These are phyloP conservation scores for Neurospora tetrasperma DNA, from an alignment of 495 filamentous ascomycete genomes.

Conservation along the genomic window DNA sequence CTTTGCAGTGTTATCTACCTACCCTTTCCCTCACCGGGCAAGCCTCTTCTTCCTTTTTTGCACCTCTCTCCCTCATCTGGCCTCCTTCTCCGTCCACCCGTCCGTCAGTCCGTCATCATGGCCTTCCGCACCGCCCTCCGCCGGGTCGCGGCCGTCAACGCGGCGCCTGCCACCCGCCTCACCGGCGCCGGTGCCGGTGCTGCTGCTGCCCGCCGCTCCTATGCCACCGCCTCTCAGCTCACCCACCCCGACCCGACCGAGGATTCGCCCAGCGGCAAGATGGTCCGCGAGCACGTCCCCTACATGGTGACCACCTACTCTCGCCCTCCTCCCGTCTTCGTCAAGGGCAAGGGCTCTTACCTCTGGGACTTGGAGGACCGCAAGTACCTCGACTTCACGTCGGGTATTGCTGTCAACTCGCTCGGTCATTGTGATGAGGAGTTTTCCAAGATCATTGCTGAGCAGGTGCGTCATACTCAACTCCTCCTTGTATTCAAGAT, in stretches of 20 bases:
- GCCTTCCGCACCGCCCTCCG: conserved; percentile 22
- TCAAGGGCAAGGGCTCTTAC: conserved; percentile 74
- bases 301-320: conserved; percentile 95
- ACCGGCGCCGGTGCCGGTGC: conserved; percentile 13
- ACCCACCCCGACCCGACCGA: conserved; percentile 67
- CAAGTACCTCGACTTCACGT: conserved; percentile 86
- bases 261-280: conserved; percentile 64
- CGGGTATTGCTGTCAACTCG: conserved; percentile 90
- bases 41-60: background rate
- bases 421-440: conserved; percentile 79
- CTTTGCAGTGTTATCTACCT: background rate
- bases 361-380: conserved; percentile 84
- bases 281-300: conserved; percentile 61
- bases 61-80: background rate
- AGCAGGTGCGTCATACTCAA: conserved; percentile 50
- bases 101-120: conserved; percentile 8
- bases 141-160: conserved; percentile 16
- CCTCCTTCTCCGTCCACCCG: background rate
- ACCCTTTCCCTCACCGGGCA: background rate
- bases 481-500: background rate
- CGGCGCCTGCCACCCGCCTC: conserved; percentile 13
- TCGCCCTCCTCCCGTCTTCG: conserved; percentile 81
- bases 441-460: conserved; percentile 51
- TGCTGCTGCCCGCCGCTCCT: conserved; percentile 12
- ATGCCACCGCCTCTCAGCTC: conserved; percentile 8